phyloP scores from a whole-genome alignment of 768 basidiomycete species.

The Leccinum incarnatum region DNA sequence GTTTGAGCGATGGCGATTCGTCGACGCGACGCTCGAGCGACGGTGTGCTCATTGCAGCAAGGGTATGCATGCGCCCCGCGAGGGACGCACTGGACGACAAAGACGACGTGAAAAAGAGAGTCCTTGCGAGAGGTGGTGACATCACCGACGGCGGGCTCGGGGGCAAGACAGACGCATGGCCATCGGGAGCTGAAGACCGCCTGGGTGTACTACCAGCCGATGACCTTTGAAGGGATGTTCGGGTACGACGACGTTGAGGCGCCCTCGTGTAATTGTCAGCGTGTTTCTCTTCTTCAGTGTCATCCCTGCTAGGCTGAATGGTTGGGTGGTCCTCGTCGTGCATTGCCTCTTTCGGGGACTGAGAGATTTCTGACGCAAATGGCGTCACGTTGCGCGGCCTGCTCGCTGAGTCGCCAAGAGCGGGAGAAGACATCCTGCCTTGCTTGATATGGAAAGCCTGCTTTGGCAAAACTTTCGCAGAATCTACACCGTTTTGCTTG shows the following conservation, averaged over 20 bases:
- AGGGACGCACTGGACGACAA: slow-evolving; percentile 19
- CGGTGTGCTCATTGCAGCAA: background rate
- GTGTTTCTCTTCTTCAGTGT: background rate
- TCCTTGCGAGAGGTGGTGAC: slow-evolving; percentile 54
- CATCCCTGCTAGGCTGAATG: background rate
- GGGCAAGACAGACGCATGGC: slow-evolving; percentile 44
- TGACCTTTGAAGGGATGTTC: too few species aligned
- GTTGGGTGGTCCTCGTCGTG: background rate
- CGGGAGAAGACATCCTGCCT: background rate
- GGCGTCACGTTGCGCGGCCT: slow-evolving; percentile 10
- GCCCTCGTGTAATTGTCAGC: slow-evolving; percentile 17
- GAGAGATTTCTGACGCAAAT: slow-evolving; percentile 2
- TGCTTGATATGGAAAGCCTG: background rate
- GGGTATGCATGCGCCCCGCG: background rate
- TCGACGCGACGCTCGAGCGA: background rate
- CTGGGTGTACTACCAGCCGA: slow-evolving; percentile 4
- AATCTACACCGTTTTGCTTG: background rate
- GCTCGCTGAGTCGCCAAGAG: background rate
- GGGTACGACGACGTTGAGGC: slow-evolving; percentile 17
- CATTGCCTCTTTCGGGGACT: background rate
- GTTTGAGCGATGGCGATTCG: slow-evolving; percentile 10
- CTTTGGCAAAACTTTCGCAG: background rate
- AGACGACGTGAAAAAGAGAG: slow-evolving; percentile 49
- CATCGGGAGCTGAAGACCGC: slow-evolving; percentile 18
- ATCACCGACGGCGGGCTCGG: slow-evolving; percentile 55